Evolutionary conservation across 139 green algal genomes (phyloP).

Genomic region (Zygnema cylindricum): DNA sequence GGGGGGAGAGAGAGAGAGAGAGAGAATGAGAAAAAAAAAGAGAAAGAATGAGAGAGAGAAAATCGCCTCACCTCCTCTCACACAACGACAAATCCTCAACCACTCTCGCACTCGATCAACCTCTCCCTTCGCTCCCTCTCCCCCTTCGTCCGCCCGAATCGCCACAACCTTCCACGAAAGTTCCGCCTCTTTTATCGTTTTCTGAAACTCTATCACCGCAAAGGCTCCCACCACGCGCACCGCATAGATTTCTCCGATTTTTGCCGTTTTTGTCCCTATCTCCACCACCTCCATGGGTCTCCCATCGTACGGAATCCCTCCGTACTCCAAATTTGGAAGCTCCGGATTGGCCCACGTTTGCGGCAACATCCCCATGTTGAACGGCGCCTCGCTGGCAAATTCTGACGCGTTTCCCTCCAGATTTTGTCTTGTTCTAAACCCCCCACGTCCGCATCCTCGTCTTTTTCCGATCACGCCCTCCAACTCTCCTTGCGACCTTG

Average conservation of each 20-base stretch:
- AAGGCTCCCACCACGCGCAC: conserved; percentile 35
- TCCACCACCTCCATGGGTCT: conserved; percentile 39
- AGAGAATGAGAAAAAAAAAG: no score
- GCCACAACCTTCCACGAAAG: conserved; percentile 43
- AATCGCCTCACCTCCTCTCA: not conserved
- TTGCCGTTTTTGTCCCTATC: not conserved
- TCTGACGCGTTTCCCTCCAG: not conserved
- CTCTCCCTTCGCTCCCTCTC: not conserved
- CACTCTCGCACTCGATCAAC: conserved; percentile 20
- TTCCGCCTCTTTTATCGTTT: not conserved
- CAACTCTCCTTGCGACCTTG: not conserved
- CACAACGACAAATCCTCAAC: conserved; percentile 1
- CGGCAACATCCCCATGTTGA: conserved; percentile 24
- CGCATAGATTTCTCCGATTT: conserved; percentile 1
- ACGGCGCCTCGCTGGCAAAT: conserved; percentile 5
- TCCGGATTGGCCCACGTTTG: conserved; percentile 38
- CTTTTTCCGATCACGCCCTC: not conserved
- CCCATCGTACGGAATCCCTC: conserved; percentile 24
- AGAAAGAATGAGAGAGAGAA: no score
- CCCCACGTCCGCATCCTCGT: not conserved
- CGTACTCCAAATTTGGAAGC: conserved; percentile 7
- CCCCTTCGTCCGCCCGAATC: not conserved
- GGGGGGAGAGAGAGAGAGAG: no score
- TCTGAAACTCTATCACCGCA: conserved; percentile 1
- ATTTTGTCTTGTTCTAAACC: not conserved